Conservation (phyloP, 2,329 filamentous ascomycete species). For the Penicillium oxalicum region DNA sequence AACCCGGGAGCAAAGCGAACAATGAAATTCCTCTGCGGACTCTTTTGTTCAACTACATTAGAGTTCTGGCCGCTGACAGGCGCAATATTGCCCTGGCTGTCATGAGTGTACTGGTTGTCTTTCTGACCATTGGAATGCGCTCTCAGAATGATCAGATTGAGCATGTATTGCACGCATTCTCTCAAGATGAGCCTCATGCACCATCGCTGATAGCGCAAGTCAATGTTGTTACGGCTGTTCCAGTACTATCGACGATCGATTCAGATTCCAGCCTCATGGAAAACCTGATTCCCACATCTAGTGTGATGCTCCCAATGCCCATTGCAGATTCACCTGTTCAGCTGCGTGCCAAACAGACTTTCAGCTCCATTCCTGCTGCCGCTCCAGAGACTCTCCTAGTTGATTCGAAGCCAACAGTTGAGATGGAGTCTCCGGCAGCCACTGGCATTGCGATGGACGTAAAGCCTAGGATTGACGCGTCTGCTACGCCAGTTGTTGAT, state of each 20-base stretch:
- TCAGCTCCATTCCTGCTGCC: neutral
- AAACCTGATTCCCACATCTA: neutral
- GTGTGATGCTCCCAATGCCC: neutral
- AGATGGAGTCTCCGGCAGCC: neutral
- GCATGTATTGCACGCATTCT: constrained; percentile 12
- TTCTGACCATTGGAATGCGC: constrained; percentile 10
- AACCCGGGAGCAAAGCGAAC: constrained; percentile 5
- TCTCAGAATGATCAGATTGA: neutral
- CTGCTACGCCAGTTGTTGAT: neutral
- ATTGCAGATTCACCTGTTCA: neutral
- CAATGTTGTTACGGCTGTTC: neutral
- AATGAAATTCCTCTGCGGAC: constrained; percentile 48
- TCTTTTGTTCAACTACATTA: constrained; percentile 50
- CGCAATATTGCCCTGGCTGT: constrained; percentile 42
- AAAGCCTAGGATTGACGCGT: neutral
- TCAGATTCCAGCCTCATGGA: neutral
- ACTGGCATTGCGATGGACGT: neutral
- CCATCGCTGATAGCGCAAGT: neutral
- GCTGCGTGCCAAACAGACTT: neutral
- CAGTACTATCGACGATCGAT: neutral
- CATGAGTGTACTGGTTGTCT: constrained; percentile 11
- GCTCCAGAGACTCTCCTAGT: neutral
- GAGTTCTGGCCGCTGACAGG: constrained; percentile 47
- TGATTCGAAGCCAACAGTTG: neutral
- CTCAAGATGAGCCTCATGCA: neutral